Base-by-base conservation (phyloP, 768 basidiomycete genomes). In the Cystobasidium ongulense region DNA sequence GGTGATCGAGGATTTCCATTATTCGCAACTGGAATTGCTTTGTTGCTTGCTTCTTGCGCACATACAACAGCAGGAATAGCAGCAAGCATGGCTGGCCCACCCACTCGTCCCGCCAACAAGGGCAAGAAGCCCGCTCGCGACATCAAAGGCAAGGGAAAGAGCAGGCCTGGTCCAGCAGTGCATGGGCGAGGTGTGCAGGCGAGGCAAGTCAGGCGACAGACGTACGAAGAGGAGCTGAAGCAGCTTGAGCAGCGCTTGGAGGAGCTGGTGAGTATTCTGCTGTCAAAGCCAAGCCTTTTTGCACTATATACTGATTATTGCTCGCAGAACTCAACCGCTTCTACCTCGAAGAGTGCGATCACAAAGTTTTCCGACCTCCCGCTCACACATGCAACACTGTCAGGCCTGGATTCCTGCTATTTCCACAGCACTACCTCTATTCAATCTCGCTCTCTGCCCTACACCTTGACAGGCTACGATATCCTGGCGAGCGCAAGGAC, bases 391-490 rank as follows among this genome's bases (percentile, higher is more conserved):
- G 62, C 68, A 18, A 78, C 77, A 21, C 64, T 66, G 46, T 15
- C 71, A 91, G 93, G 93, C 18, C 83, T 98, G 39, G 91, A 90
- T 82, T 90, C 90, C 74, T 87, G 88, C 0, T 92, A 87, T 79
- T 96, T 93, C 78, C 84, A 88, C 52, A 84, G 89, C 25, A 92
- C 92, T 86, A 96, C 94, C 0, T 89, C 92, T 72, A 88, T 89
- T 57, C 88, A 89, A 78, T 81, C 84, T 4, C 82, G 85, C 18
- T 85, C 87, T 39, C 82, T 89, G 31, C 87, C 88, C 0, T 80
- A 85, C 8, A 84, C 88, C 0, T 80, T 89, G 7, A 87, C 86
- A 77, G 86, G 86, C 7, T 84, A 84, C 59, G 88, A 89, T 72
- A 85, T 89, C 29, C 83, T 89, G 2, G 89, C 87, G 21, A 87